Conservation (phyloP, 2,329 filamentous ascomycete genomes). For the Emericellopsis atlantica region DNA sequence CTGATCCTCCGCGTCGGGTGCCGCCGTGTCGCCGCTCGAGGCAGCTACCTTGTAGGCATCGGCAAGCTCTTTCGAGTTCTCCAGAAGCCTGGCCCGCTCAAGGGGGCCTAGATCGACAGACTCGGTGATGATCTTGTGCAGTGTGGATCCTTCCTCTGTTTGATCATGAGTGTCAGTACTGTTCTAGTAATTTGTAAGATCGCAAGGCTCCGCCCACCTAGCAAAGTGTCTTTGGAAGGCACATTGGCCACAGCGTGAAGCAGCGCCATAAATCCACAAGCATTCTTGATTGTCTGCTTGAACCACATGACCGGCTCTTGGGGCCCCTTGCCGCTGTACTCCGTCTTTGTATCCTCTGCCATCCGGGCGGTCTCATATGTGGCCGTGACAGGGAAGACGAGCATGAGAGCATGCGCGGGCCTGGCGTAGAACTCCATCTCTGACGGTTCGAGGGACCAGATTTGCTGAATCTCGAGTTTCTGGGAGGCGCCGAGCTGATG, state of each 20-base stretch:
- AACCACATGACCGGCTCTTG: slow-evolving; percentile 81
- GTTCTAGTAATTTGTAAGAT: too few species aligned
- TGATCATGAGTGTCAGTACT: too few species aligned
- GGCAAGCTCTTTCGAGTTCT: slow-evolving; percentile 64
- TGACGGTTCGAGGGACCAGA: slow-evolving; percentile 81
- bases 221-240: slow-evolving; percentile 31
- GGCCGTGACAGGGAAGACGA: slow-evolving; percentile 78
- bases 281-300: slow-evolving; percentile 87
- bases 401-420: slow-evolving; percentile 74
- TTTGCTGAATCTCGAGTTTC: slow-evolving; percentile 73
- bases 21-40: slow-evolving; percentile 60
- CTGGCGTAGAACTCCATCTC: slow-evolving; percentile 80
- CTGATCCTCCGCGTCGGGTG: slow-evolving; percentile 65
- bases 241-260: slow-evolving; percentile 77
- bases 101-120: slow-evolving; percentile 58
- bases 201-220: too few species aligned
- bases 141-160: slow-evolving; percentile 42
- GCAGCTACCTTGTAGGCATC: slow-evolving; percentile 69
- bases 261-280: slow-evolving; percentile 82
- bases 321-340: slow-evolving; percentile 57
- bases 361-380: slow-evolving; percentile 67
- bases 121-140: slow-evolving; percentile 52
- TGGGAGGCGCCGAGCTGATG: slow-evolving; percentile 73
- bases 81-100: slow-evolving; percentile 61
- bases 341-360: slow-evolving; percentile 55